Percentiles rank a stretch among this genome's conserved stretches.
phyloP scores from a whole-genome alignment of 2,329 filamentous ascomycete genomes.

The Lizonia empirigonia region DNA sequence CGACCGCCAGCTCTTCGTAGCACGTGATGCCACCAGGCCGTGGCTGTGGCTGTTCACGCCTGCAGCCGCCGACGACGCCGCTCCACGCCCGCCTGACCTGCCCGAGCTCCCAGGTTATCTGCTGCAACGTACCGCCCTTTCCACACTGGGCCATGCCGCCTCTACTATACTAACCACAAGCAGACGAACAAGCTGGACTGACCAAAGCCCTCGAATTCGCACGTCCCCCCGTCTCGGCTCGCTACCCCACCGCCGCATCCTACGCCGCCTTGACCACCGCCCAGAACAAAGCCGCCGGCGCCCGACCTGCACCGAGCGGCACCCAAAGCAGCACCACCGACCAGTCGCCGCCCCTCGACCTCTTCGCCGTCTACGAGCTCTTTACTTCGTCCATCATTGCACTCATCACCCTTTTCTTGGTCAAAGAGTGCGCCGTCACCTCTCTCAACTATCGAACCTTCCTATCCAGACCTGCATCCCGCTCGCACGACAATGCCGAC shows the following conservation, averaged over 20 bases:
- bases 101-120: conserved; percentile 38
- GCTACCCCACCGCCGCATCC: conserved; percentile 27
- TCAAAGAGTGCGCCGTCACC: conserved; percentile 39
- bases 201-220: conserved; percentile 45
- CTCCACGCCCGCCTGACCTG: conserved; percentile 27
- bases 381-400: conserved; percentile 47
- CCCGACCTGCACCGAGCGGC: conserved; percentile 26
- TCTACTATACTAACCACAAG: conserved; percentile 24
- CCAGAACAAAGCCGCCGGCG: conserved; percentile 28
- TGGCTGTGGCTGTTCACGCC: conserved; percentile 47
- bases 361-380: conserved; percentile 44
- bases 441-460: conserved; percentile 49
- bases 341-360: conserved; percentile 37
- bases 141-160: no score
- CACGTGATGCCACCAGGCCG: conserved; percentile 38
- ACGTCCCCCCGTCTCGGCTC: conserved; percentile 33
- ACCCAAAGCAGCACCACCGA: conserved; percentile 20
- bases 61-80: conserved; percentile 30
- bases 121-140: conserved; percentile 38
- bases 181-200: conserved; percentile 42
- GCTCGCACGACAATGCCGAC: conserved; percentile 13
- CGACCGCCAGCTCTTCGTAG: conserved; percentile 33
- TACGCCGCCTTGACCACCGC: conserved; percentile 28
- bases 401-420: conserved; percentile 42
- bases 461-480: conserved; percentile 29